Evolutionary conservation across 345 rosid genomes (phyloP).

Genomic region (Eucalyptus marginata): DNA sequence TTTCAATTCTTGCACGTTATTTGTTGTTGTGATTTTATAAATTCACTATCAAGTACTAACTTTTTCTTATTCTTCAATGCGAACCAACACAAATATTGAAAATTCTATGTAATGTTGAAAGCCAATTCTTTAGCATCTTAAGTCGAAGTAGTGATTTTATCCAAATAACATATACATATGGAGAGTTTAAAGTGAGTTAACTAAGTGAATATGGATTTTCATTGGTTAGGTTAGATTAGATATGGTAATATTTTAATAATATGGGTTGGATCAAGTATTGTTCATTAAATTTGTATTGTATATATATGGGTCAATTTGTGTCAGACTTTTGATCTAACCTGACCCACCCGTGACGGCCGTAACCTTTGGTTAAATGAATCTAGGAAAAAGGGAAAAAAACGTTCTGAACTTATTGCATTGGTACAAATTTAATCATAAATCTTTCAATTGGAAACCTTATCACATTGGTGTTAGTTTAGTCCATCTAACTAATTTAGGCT

Average conservation of each 20-base stretch:
- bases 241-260: neutral
- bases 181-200: neutral
- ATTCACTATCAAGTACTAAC: neutral
- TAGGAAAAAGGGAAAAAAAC: too few relatives aligned
- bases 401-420: accelerated
- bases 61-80: neutral
- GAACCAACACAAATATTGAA: neutral
- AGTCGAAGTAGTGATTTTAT: neutral
- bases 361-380: neutral
- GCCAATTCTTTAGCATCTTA: neutral
- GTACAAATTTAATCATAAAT: too few relatives aligned
- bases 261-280: neutral
- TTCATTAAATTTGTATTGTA: neutral
- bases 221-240: neutral
- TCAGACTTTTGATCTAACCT: neutral
- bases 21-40: neutral
- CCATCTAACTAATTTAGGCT: too few relatives aligned
- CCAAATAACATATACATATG: neutral
- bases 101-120: neutral
- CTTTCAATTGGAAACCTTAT: neutral
- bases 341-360: accelerated
- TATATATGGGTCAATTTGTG: neutral
- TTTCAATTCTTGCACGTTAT: too few relatives aligned
- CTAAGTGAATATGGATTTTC: neutral
- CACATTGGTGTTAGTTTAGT: accelerated